These are phyloP conservation scores for Podila clonocystis DNA, from an alignment of 192 early-diverging fungal species.

Conservation along the genomic window DNA sequence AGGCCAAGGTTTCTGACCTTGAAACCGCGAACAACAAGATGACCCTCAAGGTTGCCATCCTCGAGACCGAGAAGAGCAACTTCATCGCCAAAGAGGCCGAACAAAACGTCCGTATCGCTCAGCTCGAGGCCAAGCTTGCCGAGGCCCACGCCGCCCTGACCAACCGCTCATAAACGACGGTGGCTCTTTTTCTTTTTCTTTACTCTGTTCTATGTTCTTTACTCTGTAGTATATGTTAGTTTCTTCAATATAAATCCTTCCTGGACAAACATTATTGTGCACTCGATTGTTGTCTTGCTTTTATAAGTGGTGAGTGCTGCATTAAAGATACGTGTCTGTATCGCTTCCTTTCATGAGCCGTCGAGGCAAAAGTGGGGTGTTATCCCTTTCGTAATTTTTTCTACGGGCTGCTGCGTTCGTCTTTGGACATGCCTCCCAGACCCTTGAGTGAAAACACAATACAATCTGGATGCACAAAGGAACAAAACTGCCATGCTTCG, in stretches of 20 bases:
- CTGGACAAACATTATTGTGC: no score
- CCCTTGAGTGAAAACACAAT: no score
- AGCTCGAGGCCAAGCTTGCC: conserved; percentile 59
- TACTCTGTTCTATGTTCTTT: not conserved
- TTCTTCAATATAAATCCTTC: not conserved
- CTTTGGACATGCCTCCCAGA: no score
- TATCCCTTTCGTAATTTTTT: no score
- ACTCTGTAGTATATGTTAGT: not conserved
- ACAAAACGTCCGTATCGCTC: conserved; percentile 57
- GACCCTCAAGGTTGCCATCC: conserved; percentile 62
- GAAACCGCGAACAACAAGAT: conserved; percentile 77
- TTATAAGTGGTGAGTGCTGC: no score
- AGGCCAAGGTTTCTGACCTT: conserved; percentile 76
- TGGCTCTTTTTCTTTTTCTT: not conserved
- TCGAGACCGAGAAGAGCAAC: conserved; percentile 63
- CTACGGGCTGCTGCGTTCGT: no score
- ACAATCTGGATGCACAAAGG: no score
- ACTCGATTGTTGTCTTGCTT: no score
- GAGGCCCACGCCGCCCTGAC: conserved; percentile 62
- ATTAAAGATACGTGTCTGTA: no score
- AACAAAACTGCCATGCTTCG: no score
- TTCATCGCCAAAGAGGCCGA: conserved; percentile 54
- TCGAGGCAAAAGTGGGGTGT: no score
- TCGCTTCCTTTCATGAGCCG: no score
- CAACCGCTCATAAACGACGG: conserved; percentile 23